A percentile compares a stretch with the other conserved stretches of the same genome.
These are phyloP conservation scores for Staphylotrichum tortipilum DNA, from an alignment of 495 filamentous ascomycete genomes.

Conservation along the genomic window DNA sequence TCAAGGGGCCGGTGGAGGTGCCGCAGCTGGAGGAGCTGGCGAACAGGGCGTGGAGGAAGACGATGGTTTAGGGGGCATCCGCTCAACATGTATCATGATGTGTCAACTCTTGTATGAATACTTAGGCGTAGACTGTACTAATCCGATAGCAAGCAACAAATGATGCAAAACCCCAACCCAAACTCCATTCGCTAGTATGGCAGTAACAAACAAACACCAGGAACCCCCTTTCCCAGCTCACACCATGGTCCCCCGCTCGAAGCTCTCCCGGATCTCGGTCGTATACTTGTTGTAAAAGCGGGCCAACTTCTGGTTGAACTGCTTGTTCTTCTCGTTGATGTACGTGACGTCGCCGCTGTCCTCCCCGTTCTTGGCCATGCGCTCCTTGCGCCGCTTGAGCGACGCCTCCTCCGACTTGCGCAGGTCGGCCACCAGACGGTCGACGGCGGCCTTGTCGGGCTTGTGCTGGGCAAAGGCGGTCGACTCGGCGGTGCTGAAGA, in stretches of 20 bases:
- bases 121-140: slow-evolving; percentile 7
- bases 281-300: slow-evolving; percentile 99
- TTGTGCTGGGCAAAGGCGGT: slow-evolving; percentile 75
- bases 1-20: slow-evolving; percentile 61
- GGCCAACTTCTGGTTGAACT: slow-evolving; percentile 94
- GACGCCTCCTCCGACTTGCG: slow-evolving; percentile 80
- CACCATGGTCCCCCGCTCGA: slow-evolving; percentile 91
- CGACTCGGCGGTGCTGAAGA: slow-evolving; percentile 79
- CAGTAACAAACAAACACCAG: slow-evolving; percentile 7
- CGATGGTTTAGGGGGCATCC: slow-evolving; percentile 53
- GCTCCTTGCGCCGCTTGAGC: slow-evolving; percentile 74
- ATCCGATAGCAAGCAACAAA: too few relatives aligned
- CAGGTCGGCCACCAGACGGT: slow-evolving; percentile 77
- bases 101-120: neutral
- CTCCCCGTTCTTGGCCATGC: slow-evolving; percentile 61
- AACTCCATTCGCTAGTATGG: slow-evolving; percentile 11
- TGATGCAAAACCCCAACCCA: slow-evolving; percentile 8
- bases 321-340: slow-evolving; percentile 99
- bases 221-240: slow-evolving; percentile 25
- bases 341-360: slow-evolving; percentile 87
- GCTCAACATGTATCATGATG: slow-evolving; percentile 1
- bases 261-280: slow-evolving; percentile 91
- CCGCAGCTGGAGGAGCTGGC: slow-evolving; percentile 65
- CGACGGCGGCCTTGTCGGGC: slow-evolving; percentile 82
- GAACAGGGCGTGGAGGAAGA: slow-evolving; percentile 68